phyloP scores from a whole-genome alignment of 371 early-diverging fungal genomes.

The Mucor lusitanicus region DNA sequence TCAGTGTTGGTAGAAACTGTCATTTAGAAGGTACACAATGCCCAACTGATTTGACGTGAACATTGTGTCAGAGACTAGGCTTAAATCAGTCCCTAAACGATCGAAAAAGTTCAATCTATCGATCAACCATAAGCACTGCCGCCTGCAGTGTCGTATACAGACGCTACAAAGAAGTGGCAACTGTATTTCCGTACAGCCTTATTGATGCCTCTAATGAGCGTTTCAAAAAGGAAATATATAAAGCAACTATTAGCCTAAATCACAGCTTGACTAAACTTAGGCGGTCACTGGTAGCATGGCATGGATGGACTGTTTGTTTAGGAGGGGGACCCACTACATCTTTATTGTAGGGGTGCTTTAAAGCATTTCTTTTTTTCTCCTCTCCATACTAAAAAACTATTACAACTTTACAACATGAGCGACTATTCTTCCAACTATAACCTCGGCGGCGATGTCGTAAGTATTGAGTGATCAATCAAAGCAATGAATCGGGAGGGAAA shows the following conservation, averaged over 20 bases:
- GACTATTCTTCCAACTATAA: constrained; percentile 45
- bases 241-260: background rate
- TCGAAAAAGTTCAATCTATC: no score
- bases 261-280: background rate
- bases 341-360: constrained; percentile 24
- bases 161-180: no score
- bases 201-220: background rate
- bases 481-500: background rate
- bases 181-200: no score
- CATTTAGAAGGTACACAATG: no score
- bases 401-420: constrained; percentile 29
- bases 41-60: no score
- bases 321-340: constrained; percentile 5
- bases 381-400: background rate
- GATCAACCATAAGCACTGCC: no score
- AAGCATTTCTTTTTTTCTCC: constrained; percentile 9
- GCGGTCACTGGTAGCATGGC: constrained; percentile 6
- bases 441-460: constrained; percentile 38
- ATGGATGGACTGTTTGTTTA: constrained; percentile 13
- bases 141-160: no score
- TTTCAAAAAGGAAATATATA: background rate
- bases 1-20: no score
- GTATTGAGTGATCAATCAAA: background rate
- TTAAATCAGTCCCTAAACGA: no score
- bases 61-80: no score